phyloP scores from a whole-genome alignment of 2,329 filamentous ascomycete species.

The Talaromyces sp. region DNA sequence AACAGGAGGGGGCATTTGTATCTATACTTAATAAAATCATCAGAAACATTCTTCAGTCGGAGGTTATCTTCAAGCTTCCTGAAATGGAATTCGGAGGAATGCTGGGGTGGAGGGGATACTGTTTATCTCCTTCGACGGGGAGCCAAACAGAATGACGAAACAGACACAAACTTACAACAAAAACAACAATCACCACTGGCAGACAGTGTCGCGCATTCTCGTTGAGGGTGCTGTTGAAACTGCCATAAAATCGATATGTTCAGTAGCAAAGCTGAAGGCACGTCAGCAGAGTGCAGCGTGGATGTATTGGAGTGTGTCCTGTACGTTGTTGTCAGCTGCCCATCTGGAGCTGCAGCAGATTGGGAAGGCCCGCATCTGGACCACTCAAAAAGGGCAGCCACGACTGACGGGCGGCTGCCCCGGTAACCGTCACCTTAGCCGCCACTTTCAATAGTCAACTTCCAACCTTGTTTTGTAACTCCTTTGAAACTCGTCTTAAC shows the following conservation, averaged over 20 bases:
- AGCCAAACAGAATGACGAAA: slow-evolving; percentile 7
- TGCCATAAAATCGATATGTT: background rate
- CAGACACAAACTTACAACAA: background rate
- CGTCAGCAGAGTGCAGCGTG: background rate
- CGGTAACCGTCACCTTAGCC: slow-evolving; percentile 12
- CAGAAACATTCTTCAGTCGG: slow-evolving; percentile 5
- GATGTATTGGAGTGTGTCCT: background rate
- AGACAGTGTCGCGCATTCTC: slow-evolving; percentile 1
- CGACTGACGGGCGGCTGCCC: slow-evolving; percentile 9
- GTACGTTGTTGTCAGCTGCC: slow-evolving; percentile 1
- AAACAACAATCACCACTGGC: background rate
- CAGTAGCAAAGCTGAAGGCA: background rate
- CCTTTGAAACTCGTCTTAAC: background rate
- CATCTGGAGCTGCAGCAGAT: background rate
- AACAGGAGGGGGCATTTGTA: slow-evolving; percentile 39
- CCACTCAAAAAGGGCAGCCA: background rate
- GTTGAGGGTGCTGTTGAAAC: background rate
- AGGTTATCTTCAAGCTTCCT: background rate
- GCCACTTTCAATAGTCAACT: background rate
- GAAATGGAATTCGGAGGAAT: background rate
- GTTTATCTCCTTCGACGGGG: background rate
- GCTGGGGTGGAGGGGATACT: background rate
- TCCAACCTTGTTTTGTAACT: too few species aligned
- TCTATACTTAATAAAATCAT: background rate
- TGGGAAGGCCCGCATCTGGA: slow-evolving; percentile 8